Base-by-base conservation (phyloP, 164 flowering plant genomes). In the Sedum album region DNA sequence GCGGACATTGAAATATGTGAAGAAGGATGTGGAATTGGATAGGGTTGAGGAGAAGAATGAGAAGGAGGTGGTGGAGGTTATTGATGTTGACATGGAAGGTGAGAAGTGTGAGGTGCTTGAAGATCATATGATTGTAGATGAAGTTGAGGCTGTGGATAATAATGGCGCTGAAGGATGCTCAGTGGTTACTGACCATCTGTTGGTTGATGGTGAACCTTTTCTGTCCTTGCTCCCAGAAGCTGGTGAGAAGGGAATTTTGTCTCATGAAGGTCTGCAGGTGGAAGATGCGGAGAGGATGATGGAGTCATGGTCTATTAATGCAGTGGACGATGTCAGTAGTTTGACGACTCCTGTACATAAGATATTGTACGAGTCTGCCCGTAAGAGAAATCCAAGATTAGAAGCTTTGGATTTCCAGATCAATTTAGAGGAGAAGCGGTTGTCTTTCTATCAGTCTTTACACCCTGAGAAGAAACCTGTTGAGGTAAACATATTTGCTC, bases 51-150 rank as follows among this genome's bases (percentile, higher is more conserved):
- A 78, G 66, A 80, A 69, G 46, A 85, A 75, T 66, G 66, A 76
- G 35, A 76, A 73, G 25, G 66, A 76, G 64, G 85, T 26, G 21
- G 38, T 20, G 64, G 82, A 71, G 46, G 88, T 76, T 68, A 69
- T 77, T 35, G 77, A 75, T 28, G 67, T 77, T 51, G 85, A 82
- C 36, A 70, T n/a, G 21, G 88, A 75, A 35, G 21, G 38, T 1
- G 70, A 65, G 13, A 51, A 63, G 48, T 73, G 21, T 23, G 68
- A 5, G 46, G 72, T 53, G 23, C 73, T 75, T 4, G 86, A 7
- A 7, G 46, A 79, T 30, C 83, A 79, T 70, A 79, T 79, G 7
- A 75, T 79, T 60, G 49, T 77, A 0, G 84, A 83, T 62, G 88
- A 82, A 60, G 39, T 79, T 21, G 80, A 64, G 38, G 71, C 69